Evolutionary conservation across 768 basidiomycete species (phyloP).

Genomic region (Jaapia argillacea): DNA sequence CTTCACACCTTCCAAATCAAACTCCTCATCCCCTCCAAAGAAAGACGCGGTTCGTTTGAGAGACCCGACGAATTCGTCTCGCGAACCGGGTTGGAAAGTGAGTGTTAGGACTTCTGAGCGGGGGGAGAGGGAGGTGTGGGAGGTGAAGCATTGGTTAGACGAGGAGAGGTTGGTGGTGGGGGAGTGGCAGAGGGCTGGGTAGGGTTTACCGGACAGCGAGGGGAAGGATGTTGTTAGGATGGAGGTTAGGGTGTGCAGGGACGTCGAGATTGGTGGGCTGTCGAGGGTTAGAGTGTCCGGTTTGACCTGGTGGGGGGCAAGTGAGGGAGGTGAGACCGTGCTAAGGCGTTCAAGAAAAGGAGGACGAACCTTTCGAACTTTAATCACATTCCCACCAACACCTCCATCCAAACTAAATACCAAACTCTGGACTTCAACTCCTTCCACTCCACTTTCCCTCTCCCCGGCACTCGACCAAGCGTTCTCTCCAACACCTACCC

Average conservation of each 20-base stretch:
- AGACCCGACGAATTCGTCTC: slow-evolving; percentile 40
- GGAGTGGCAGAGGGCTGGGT: slow-evolving; percentile 42
- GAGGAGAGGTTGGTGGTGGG: slow-evolving; percentile 14
- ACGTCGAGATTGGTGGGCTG: slow-evolving; percentile 24
- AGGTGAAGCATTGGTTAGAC: slow-evolving; percentile 29
- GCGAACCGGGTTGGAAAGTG: slow-evolving; percentile 37
- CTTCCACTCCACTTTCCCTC: slow-evolving; percentile 13
- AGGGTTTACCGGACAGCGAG: slow-evolving; percentile 34
- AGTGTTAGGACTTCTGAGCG: slow-evolving; percentile 36
- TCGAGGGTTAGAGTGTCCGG: slow-evolving; percentile 3
- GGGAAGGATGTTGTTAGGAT: slow-evolving; percentile 32
- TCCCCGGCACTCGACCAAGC: slow-evolving; percentile 31
- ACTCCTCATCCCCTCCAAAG: slow-evolving; percentile 20
- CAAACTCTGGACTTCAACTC: slow-evolving; percentile 68
- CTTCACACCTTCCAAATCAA: slow-evolving; percentile 23
- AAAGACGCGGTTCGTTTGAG: slow-evolving; percentile 20
- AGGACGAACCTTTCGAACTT: slow-evolving; percentile 23
- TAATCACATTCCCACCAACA: slow-evolving; percentile 8
- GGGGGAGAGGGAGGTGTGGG: slow-evolving; percentile 22
- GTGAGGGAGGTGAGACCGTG: no score
- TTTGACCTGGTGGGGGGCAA: slow-evolving; percentile 6
- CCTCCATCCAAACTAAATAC: slow-evolving; percentile 41
- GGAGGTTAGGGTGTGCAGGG: slow-evolving; percentile 41
- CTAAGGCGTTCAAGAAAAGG: no score
- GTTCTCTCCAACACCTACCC: slow-evolving; percentile 49